phyloP scores from a whole-genome alignment of 2,329 filamentous ascomycete genomes.

The Alternaria sp. region DNA sequence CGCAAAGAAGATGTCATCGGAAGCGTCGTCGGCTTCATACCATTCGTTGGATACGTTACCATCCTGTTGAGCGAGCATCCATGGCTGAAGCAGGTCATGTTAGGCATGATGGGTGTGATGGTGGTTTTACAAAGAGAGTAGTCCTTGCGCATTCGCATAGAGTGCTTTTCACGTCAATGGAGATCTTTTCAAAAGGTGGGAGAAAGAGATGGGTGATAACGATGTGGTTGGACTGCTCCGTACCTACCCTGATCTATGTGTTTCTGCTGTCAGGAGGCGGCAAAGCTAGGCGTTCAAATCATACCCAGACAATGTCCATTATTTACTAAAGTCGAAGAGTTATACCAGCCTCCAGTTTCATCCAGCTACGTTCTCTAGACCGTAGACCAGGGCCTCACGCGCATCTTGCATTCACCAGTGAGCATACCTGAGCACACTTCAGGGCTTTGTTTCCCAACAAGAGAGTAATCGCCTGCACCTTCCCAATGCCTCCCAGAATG shows the following conservation, averaged over 20 bases:
- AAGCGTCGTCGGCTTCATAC: slow-evolving; percentile 88
- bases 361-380: neutral
- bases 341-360: neutral
- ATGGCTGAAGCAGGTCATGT: slow-evolving; percentile 94
- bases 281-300: slow-evolving; percentile 13
- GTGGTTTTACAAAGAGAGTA: slow-evolving; percentile 91
- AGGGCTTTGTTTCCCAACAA: neutral
- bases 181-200: neutral
- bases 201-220: neutral
- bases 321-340: neutral
- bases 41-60: slow-evolving; percentile 95
- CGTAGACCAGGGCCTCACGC: neutral
- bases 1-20: slow-evolving; percentile 87
- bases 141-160: neutral
- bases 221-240: neutral
- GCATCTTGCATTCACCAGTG: neutral
- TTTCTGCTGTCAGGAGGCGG: neutral
- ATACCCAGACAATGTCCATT: neutral
- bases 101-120: slow-evolving; percentile 93
- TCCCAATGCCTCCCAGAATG: neutral
- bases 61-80: slow-evolving; percentile 95
- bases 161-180: neutral
- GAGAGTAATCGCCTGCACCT: neutral
- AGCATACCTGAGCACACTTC: neutral
- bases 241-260: neutral